These are phyloP conservation scores for Podochytrium sp. DNA, from an alignment of 192 early-diverging fungal species.

Conservation along the genomic window DNA sequence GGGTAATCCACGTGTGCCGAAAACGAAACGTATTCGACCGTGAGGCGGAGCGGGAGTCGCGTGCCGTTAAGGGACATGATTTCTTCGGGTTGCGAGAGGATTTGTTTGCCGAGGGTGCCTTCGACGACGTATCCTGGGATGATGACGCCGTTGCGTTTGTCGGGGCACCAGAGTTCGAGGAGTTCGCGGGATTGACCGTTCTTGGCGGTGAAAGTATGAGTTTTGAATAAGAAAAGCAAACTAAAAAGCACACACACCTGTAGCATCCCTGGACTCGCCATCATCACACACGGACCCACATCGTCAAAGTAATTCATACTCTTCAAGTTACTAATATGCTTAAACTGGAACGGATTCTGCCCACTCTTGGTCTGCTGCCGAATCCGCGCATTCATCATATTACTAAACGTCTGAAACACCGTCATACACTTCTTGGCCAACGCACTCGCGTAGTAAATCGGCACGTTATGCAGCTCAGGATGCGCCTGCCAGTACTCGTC, in stretches of 20 bases:
- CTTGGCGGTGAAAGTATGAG: slow-evolving; percentile 18
- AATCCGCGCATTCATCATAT: slow-evolving; percentile 98
- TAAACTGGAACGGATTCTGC: slow-evolving; percentile 93
- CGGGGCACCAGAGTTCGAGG: slow-evolving; percentile 93
- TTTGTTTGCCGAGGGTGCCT: slow-evolving; percentile 83
- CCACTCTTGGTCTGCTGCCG: slow-evolving; percentile 74
- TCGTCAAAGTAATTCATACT: slow-evolving; percentile 90
- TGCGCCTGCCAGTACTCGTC: slow-evolving; percentile 96
- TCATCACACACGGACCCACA: slow-evolving; percentile 95
- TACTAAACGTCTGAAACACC: slow-evolving; percentile 95
- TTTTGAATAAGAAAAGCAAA: slow-evolving; percentile 15
- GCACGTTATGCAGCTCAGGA: slow-evolving; percentile 79
- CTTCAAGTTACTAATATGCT: slow-evolving; percentile 87
- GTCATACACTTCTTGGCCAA: slow-evolving; percentile 98
- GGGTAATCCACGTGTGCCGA: slow-evolving; percentile 97
- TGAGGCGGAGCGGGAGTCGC: slow-evolving; percentile 77
- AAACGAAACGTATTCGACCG: slow-evolving; percentile 95
- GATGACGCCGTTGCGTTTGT: slow-evolving; percentile 89
- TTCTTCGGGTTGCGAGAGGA: slow-evolving; percentile 85
- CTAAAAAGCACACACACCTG: slow-evolving; percentile 58
- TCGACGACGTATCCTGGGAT: slow-evolving; percentile 98
- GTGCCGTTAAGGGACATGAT: slow-evolving; percentile 71
- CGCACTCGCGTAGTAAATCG: slow-evolving; percentile 92
- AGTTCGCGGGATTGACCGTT: slow-evolving; percentile 91
- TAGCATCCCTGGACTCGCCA: slow-evolving; percentile 98